These are phyloP conservation scores for Fusarium xyrophilum DNA, from an alignment of 2,329 filamentous ascomycete genomes.

Conservation along the genomic window DNA sequence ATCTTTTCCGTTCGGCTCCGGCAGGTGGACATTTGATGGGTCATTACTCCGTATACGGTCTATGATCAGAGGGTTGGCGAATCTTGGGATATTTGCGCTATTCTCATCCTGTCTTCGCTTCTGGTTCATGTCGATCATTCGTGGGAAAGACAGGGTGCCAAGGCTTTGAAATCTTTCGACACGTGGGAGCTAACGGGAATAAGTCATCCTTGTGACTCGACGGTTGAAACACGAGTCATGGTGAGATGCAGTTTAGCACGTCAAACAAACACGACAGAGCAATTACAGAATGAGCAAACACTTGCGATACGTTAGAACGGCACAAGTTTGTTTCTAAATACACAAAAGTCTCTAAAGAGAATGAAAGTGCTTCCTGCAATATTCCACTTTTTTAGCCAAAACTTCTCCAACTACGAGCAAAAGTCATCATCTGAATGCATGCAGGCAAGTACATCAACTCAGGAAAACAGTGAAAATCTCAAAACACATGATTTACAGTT, in stretches of 20 bases:
- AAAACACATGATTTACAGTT: accelerated
- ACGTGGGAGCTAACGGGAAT: neutral
- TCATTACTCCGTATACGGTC: neutral
- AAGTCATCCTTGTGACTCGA: accelerated
- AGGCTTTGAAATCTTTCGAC: neutral
- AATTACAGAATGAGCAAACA: accelerated
- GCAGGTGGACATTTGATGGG: neutral
- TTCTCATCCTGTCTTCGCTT: neutral
- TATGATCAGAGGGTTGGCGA: neutral
- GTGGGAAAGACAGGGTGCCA: neutral
- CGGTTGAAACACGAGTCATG: neutral
- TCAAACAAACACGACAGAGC: accelerated
- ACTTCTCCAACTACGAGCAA: too few species aligned
- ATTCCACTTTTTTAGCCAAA: too few species aligned
- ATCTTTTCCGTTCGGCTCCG: neutral
- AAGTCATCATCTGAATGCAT: too few species aligned
- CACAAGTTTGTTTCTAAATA: accelerated
- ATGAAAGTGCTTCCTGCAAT: too few species aligned
- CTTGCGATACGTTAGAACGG: accelerated
- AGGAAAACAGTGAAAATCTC: accelerated
- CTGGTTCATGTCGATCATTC: neutral
- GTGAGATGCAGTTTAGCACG: neutral
- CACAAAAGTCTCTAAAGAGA: accelerated
- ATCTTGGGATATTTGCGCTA: neutral
- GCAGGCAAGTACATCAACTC: too few species aligned